These are phyloP conservation scores for Colletotrichum cuscutae DNA, from an alignment of 2,329 filamentous ascomycete species.

Conservation along the genomic window DNA sequence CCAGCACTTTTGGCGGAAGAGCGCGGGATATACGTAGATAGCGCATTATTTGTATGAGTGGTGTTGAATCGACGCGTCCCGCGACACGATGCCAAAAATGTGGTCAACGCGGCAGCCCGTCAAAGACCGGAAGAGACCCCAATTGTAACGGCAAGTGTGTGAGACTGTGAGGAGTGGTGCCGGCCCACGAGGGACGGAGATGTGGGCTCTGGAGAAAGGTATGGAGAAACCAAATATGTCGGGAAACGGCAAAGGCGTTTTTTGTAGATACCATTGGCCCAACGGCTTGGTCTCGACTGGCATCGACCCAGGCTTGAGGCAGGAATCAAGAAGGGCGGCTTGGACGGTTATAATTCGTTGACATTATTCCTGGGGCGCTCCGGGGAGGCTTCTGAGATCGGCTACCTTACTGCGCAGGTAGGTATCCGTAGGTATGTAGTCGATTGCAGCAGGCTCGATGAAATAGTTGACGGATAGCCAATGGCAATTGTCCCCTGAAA, in stretches of 20 bases:
- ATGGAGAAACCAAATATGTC: not conserved
- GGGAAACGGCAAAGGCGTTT: not conserved
- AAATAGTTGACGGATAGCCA: not conserved
- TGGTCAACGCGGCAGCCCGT: conserved; percentile 15
- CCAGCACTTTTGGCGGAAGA: not conserved
- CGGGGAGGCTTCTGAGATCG: not conserved
- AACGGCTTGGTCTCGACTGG: not conserved
- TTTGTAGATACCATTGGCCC: not conserved
- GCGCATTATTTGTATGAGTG: not conserved
- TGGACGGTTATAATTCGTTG: not conserved
- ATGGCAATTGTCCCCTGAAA: not conserved
- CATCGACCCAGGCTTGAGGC: no score
- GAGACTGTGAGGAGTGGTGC: conserved; percentile 15
- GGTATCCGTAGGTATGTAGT: not conserved
- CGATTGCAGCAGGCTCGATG: not conserved
- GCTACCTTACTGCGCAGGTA: no score
- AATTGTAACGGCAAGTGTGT: conserved; percentile 23
- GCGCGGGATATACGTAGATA: not conserved
- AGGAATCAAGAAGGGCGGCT: not conserved
- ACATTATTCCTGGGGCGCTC: not conserved
- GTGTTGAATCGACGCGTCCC: not conserved
- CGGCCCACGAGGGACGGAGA: not conserved
- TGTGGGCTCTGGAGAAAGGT: not conserved
- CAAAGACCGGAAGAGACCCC: not conserved
- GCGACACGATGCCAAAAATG: conserved; percentile 9